These are phyloP conservation scores for Boletus rubroflammeus DNA, from an alignment of 768 basidiomycete species.

Conservation along the genomic window DNA sequence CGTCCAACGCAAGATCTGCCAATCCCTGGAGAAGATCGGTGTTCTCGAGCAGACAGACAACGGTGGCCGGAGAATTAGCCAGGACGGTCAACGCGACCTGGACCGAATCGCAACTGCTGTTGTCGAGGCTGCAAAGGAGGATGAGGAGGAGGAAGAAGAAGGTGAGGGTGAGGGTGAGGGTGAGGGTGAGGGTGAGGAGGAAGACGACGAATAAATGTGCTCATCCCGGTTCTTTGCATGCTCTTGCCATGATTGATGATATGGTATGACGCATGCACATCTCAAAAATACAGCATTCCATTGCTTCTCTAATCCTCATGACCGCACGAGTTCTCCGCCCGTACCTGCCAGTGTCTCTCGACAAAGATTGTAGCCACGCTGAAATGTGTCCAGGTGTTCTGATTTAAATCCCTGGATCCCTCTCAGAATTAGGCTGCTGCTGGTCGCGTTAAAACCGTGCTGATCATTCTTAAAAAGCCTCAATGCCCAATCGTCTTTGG, in stretches of 20 bases:
- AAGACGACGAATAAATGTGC: constrained; percentile 38
- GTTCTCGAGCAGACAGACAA: constrained; percentile 92
- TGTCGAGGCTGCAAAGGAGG: constrained; percentile 71
- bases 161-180: constrained; percentile 63
- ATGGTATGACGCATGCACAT: constrained; percentile 42
- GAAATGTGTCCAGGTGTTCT: not conserved
- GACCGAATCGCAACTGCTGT: constrained; percentile 92
- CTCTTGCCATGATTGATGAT: constrained; percentile 25
- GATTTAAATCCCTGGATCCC: too few relatives aligned
- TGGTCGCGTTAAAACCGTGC: too few relatives aligned
- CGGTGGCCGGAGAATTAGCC: constrained; percentile 93
- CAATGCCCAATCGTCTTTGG: constrained; percentile 14
- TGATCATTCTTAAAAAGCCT: too few relatives aligned
- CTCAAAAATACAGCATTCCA: constrained; percentile 30
- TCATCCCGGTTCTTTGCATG: constrained; percentile 20
- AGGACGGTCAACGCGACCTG: constrained; percentile 95
- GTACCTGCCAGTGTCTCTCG: not conserved
- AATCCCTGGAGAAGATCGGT: constrained; percentile 97
- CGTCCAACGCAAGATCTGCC: constrained; percentile 94
- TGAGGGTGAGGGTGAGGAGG: constrained; percentile 64
- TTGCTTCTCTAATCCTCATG: constrained; percentile 7
- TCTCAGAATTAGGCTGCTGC: not conserved
- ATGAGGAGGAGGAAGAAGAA: constrained; percentile 70
- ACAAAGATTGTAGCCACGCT: not conserved
- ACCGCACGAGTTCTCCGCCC: not conserved